These are phyloP conservation scores for Xylaria intraflava DNA, from an alignment of 495 filamentous ascomycete genomes.

Conservation along the genomic window DNA sequence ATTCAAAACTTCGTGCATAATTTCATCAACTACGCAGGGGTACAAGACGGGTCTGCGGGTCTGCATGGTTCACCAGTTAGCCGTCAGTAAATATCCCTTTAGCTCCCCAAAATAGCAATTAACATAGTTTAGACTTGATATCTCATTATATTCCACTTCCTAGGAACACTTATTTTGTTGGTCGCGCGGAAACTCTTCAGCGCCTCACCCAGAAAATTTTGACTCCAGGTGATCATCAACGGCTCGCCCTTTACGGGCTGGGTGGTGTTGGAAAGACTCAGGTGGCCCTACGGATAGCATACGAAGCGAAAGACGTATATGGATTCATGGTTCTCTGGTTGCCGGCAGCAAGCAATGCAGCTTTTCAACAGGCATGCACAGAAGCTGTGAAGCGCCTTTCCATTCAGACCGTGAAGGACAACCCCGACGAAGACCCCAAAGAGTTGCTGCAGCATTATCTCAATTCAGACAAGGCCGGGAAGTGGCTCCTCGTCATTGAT, in stretches of 20 bases:
- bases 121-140: conserved; percentile 4
- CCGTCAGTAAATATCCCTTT: conserved; percentile 1
- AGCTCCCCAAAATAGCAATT: not conserved
- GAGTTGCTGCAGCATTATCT: conserved; percentile 14
- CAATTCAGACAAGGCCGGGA: conserved; percentile 11
- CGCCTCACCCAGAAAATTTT: conserved; percentile 9
- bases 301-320: conserved; percentile 27
- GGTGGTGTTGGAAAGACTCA: conserved; percentile 49
- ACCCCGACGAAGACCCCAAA: conserved; percentile 18
- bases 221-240: conserved; percentile 3
- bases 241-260: conserved; percentile 36
- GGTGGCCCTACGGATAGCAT: conserved; percentile 43
- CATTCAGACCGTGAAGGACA: conserved; percentile 5
- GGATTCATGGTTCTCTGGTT: conserved; percentile 41
- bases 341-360: conserved; percentile 31
- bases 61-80: not conserved
- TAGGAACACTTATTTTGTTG: not conserved
- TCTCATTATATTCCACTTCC: not conserved
- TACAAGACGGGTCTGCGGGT: not conserved
- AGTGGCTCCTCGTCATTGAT: conserved; percentile 32
- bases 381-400: conserved; percentile 29
- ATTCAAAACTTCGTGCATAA: conserved; percentile 6
- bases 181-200: not conserved
- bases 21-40: not conserved
- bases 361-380: conserved; percentile 40